Evolutionary conservation across 2,329 filamentous ascomycete species (phyloP).

Genomic region (Verticillium longisporum): DNA sequence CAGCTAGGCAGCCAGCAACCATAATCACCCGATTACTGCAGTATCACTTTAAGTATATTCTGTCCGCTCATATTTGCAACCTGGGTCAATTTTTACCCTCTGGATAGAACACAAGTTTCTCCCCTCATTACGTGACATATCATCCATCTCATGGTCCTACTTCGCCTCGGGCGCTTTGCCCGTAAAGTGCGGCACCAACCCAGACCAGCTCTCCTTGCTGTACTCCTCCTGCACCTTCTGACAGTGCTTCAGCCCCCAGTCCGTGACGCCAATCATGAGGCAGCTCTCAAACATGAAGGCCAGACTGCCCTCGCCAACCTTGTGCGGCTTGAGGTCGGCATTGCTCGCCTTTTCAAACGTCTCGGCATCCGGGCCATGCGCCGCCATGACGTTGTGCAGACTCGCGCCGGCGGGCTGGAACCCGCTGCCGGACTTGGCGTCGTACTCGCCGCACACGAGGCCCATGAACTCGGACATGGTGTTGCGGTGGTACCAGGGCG

Average conservation of each 20-base stretch:
- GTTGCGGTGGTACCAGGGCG: slow-evolving; percentile 52
- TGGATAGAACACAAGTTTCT: no score
- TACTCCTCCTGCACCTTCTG: slow-evolving; percentile 40
- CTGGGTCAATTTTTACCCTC: no score
- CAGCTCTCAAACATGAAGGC: slow-evolving; percentile 46
- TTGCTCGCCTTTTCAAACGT: slow-evolving; percentile 39
- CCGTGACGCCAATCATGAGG: slow-evolving; percentile 46
- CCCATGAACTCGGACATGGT: slow-evolving; percentile 43
- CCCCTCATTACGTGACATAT: not conserved
- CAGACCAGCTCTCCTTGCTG: slow-evolving; percentile 55
- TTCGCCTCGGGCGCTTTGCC: not conserved
- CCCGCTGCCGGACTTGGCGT: slow-evolving; percentile 37
- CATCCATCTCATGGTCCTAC: not conserved
- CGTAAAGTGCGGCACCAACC: slow-evolving; percentile 13
- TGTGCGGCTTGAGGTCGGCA: slow-evolving; percentile 32
- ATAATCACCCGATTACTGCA: no score
- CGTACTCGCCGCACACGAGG: slow-evolving; percentile 35
- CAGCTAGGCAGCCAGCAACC: no score
- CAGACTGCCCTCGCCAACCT: slow-evolving; percentile 37
- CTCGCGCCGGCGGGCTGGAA: slow-evolving; percentile 36
- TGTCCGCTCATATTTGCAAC: no score
- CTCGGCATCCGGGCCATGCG: slow-evolving; percentile 40
- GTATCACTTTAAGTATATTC: no score
- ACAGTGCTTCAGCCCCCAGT: slow-evolving; percentile 42
- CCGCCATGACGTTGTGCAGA: slow-evolving; percentile 53